phyloP scores from a whole-genome alignment of 2,329 filamentous ascomycete genomes.

The Pyrenochaeta sp. region DNA sequence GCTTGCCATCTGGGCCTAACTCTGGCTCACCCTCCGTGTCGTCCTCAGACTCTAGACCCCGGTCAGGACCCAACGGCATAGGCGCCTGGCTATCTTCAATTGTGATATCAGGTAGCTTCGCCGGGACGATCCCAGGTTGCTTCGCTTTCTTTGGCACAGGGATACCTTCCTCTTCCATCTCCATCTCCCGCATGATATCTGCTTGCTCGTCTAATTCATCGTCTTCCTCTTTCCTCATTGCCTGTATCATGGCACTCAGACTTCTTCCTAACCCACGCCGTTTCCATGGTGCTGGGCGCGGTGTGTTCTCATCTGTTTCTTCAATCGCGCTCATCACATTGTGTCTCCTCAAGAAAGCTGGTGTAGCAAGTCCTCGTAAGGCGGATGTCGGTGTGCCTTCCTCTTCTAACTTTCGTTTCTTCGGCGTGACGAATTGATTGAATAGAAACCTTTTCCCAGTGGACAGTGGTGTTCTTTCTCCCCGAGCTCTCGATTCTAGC shows the following conservation, averaged over 20 bases:
- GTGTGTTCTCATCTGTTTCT: constrained; percentile 57
- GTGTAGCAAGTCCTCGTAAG: constrained; percentile 67
- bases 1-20: constrained; percentile 64
- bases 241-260: constrained; percentile 76
- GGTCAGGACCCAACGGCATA: constrained; percentile 57
- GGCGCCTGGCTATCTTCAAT: constrained; percentile 54
- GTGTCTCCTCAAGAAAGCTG: constrained; percentile 70
- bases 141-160: constrained; percentile 33
- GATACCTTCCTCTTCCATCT: constrained; percentile 54
- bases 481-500: constrained; percentile 36
- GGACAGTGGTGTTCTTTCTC: constrained; percentile 58
- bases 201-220: constrained; percentile 71
- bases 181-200: constrained; percentile 75
- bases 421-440: constrained; percentile 69
- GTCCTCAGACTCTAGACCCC: constrained; percentile 63
- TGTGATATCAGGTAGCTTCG: constrained; percentile 41
- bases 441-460: constrained; percentile 67
- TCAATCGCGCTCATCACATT: constrained; percentile 61
- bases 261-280: constrained; percentile 65
- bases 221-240: constrained; percentile 66
- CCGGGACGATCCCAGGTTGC: constrained; percentile 37
- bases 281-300: constrained; percentile 52
- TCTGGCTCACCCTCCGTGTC: constrained; percentile 56
- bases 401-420: constrained; percentile 54
- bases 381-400: constrained; percentile 45